Evolutionary conservation across 73 alveolate genomes (phyloP).

Genomic region (Paraurostyla sp.): DNA sequence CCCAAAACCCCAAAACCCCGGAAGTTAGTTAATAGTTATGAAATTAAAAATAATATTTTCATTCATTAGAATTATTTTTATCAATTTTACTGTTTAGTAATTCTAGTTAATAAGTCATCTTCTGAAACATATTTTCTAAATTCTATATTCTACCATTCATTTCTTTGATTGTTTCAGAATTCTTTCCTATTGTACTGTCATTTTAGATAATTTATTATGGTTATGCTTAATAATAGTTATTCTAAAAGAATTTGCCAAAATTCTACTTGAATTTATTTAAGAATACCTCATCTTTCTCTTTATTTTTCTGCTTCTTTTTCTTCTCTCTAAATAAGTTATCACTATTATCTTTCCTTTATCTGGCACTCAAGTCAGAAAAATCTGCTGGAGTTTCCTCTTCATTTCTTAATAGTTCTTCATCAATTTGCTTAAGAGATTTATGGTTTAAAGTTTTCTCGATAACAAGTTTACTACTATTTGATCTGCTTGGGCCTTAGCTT

Average conservation of each 20-base stretch:
- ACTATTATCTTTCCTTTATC: not conserved
- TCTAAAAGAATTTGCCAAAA: not conserved
- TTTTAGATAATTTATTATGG: not conserved
- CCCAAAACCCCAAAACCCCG: conserved; percentile 10
- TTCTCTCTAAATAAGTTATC: not conserved
- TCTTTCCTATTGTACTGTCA: not conserved
- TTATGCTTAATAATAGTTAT: not conserved
- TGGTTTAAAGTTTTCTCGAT: not conserved
- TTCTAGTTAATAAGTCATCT: no score
- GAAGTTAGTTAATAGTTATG: not conserved
- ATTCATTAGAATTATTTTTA: no score
- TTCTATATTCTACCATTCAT: not conserved
- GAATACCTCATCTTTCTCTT: not conserved
- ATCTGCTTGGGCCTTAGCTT: not conserved
- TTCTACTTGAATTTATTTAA: not conserved
- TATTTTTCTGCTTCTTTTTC: not conserved
- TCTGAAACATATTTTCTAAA: not conserved
- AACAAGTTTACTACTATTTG: not conserved
- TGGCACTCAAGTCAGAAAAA: no score
- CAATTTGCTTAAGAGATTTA: not conserved
- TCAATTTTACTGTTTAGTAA: no score
- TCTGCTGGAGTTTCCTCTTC: no score
- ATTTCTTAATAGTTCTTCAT: not conserved
- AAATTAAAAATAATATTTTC: no score
- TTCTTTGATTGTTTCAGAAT: not conserved